These are phyloP conservation scores for Artemisia tridentata DNA, from an alignment of 129 eudicot species.

Conservation along the genomic window DNA sequence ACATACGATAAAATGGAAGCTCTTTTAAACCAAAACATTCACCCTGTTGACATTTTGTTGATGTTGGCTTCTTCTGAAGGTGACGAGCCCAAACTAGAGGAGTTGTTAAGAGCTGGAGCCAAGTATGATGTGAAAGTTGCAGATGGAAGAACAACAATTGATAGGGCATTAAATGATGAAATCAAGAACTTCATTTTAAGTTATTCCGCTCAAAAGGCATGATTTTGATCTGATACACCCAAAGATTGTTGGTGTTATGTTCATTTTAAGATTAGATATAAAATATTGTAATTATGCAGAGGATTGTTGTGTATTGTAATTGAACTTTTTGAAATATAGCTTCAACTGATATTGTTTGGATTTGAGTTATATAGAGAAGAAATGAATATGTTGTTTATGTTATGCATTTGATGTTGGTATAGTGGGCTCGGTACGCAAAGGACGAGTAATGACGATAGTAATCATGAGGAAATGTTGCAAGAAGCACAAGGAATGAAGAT, in stretches of 20 bases:
- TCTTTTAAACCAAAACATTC: conserved; percentile 76
- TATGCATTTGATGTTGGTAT: background rate
- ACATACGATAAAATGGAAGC: conserved; percentile 94
- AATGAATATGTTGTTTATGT: conserved; percentile 8
- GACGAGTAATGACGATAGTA: too few species aligned
- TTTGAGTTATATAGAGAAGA: conserved; percentile 6
- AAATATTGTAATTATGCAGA: background rate
- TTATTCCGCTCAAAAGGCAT: conserved; percentile 62
- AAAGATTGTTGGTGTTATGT: conserved; percentile 19
- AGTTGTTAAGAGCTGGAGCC: conserved; percentile 85
- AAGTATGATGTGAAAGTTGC: conserved; percentile 70
- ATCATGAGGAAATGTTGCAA: too few species aligned
- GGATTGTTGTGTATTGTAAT: background rate
- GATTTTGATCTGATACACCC: conserved; percentile 27
- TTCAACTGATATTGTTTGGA: background rate
- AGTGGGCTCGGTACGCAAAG: background rate
- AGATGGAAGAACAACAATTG: conserved; percentile 71
- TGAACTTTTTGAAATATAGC: conserved; percentile 11
- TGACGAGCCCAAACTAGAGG: conserved; percentile 89
- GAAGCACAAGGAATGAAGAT: too few species aligned
- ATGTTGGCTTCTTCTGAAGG: conserved; percentile 92
- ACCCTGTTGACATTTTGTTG: conserved; percentile 86
- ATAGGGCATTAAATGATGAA: conserved; percentile 67
- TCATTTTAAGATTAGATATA: conserved; percentile 18
- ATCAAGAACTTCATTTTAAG: conserved; percentile 67